A percentile compares a stretch with the other conserved stretches of the same genome.
Conservation (phyloP, 2,329 filamentous ascomycete genomes). For the Sordariomycetes sp. region DNA sequence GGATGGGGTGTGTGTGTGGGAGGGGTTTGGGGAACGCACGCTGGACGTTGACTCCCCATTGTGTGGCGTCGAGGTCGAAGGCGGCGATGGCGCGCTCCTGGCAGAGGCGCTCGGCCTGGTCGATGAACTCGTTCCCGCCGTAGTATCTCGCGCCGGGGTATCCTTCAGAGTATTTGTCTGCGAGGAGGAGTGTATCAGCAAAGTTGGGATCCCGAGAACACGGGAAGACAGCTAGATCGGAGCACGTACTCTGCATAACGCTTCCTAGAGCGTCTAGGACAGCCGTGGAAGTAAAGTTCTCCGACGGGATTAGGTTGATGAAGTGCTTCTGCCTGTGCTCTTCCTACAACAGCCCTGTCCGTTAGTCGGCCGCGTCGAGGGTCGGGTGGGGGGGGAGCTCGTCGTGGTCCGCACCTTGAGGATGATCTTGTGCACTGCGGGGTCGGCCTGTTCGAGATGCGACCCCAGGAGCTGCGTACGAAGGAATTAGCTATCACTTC, state of each 20-base stretch:
- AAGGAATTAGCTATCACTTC: neutral
- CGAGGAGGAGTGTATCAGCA: slow-evolving; percentile 14
- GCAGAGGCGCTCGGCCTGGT: slow-evolving; percentile 79
- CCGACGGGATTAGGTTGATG: slow-evolving; percentile 91
- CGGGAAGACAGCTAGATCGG: neutral
- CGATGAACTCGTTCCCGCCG: slow-evolving; percentile 93
- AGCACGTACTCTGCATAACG: slow-evolving; percentile 75
- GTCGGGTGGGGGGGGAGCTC: neutral
- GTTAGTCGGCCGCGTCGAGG: neutral
- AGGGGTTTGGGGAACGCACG: slow-evolving; percentile 36
- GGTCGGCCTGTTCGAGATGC: slow-evolving; percentile 74
- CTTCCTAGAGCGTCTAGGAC: slow-evolving; percentile 86
- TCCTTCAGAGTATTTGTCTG: slow-evolving; percentile 96
- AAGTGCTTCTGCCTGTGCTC: slow-evolving; percentile 96
- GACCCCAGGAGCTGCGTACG: slow-evolving; percentile 60
- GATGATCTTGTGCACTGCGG: slow-evolving; percentile 77
- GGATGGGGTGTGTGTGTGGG: neutral
- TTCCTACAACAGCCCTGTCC: slow-evolving; percentile 46
- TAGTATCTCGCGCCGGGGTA: slow-evolving; percentile 96
- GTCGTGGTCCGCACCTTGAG: slow-evolving; percentile 59
- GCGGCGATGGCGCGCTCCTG: slow-evolving; percentile 83
- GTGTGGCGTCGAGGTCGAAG: slow-evolving; percentile 69
- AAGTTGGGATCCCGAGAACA: neutral
- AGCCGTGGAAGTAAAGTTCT: slow-evolving; percentile 91
- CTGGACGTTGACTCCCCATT: slow-evolving; percentile 97